A percentile compares a stretch with the other conserved stretches of the same genome.
Evolutionary conservation across 768 basidiomycete species (phyloP).

Genomic region (Pleurotus ostreatus): DNA sequence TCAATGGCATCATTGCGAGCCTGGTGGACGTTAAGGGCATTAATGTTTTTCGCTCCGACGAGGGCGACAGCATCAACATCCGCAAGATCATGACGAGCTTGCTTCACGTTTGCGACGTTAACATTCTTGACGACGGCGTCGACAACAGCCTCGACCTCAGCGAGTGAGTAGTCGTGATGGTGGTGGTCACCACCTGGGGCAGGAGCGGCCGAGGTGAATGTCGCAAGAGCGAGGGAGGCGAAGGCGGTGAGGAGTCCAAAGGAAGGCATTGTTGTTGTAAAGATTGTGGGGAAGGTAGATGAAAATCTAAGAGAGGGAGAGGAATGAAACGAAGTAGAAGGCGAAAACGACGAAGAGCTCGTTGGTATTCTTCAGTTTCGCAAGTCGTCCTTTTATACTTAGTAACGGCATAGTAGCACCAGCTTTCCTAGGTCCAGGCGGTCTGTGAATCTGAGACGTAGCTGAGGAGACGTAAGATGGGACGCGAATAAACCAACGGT

Average conservation of each 20-base stretch:
- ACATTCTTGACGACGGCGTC: not conserved
- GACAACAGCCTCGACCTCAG: not conserved
- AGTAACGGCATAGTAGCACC: too few relatives aligned
- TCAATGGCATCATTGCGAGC: not conserved
- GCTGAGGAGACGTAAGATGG: not conserved
- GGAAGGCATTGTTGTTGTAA: conserved; percentile 20
- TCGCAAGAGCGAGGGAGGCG: conserved; percentile 18
- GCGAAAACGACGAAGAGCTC: conserved; percentile 6
- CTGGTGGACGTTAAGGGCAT: not conserved
- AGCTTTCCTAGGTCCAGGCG: not conserved
- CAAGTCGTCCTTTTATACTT: not conserved
- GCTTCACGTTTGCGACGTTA: not conserved
- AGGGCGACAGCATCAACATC: not conserved
- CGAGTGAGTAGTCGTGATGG: not conserved
- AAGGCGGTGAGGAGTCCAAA: conserved; percentile 19
- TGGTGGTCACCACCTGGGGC: not conserved
- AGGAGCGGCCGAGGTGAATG: conserved; percentile 14
- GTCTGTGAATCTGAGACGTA: not conserved
- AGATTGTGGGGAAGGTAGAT: conserved; percentile 12
- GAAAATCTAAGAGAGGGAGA: not conserved
- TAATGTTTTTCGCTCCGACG: not conserved
- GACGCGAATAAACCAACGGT: not conserved
- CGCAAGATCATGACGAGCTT: not conserved
- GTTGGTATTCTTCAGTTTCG: not conserved
- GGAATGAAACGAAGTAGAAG: not conserved